Percentiles rank a stretch among this genome's conserved stretches.
These are phyloP conservation scores for Xylaria curta DNA, from an alignment of 495 filamentous ascomycete genomes.

Conservation along the genomic window DNA sequence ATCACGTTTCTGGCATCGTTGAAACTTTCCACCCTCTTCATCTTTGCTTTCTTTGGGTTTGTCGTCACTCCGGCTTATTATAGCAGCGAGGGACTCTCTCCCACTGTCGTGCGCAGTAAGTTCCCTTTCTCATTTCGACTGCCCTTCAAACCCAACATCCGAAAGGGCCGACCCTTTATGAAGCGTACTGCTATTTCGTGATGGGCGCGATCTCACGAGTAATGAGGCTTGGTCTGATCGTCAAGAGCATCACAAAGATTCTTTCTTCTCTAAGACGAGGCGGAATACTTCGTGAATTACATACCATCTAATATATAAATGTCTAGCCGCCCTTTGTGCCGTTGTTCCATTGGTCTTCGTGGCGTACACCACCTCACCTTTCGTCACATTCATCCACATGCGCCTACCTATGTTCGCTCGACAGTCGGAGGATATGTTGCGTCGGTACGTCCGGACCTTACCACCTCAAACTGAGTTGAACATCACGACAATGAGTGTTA, in stretches of 20 bases:
- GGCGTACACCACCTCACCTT: slow-evolving; percentile 67
- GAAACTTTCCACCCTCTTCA: slow-evolving; percentile 73
- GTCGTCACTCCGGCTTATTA: slow-evolving; percentile 66
- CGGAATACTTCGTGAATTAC: not conserved
- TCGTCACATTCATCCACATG: slow-evolving; percentile 75
- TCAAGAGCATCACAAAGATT: too few species aligned
- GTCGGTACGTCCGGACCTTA: slow-evolving; percentile 66
- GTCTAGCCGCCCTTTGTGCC: slow-evolving; percentile 63
- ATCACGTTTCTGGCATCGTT: slow-evolving; percentile 70
- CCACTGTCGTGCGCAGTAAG: slow-evolving; percentile 34
- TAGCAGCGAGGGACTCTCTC: slow-evolving; percentile 47
- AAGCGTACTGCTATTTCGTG: too few species aligned
- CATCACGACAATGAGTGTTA: slow-evolving; percentile 73
- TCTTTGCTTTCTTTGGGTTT: slow-evolving; percentile 67
- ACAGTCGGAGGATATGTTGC: slow-evolving; percentile 67
- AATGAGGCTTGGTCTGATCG: too few species aligned
- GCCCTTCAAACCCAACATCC: too few species aligned
- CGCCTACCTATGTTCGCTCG: slow-evolving; percentile 73
- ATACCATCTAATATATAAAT: slow-evolving; percentile 21
- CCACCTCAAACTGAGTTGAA: slow-evolving; percentile 69
- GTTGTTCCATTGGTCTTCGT: slow-evolving; percentile 71
- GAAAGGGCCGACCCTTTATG: too few species aligned
- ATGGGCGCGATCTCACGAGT: too few species aligned
- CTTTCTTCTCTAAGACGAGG: too few species aligned
- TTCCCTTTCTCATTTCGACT: not conserved